Evolutionary conservation across 164 flowering plant genomes (phyloP), one percentile per base, ranked within the genome.

Genomic region (Liriodendron chinense): DNA sequence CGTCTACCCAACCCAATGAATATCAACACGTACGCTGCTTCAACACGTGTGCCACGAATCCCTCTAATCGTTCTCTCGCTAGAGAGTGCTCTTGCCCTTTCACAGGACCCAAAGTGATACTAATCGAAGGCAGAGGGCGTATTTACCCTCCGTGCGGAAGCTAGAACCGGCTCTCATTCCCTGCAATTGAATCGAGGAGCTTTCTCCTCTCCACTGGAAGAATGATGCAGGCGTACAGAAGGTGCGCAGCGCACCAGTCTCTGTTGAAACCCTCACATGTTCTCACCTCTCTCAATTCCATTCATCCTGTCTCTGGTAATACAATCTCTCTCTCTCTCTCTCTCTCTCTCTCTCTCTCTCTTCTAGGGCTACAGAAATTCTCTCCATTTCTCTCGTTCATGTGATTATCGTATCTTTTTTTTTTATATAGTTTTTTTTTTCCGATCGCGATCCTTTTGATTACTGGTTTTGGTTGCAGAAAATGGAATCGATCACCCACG

Each of bases 401-500:
- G 18, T 66, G 20, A 2, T 66, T 12, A 24, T 66, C 20, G 47
- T 2, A 26, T 14, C 47, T 24, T 26, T 24, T 47, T 66, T 66
- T 47, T 22, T 47, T 69, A n/a, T n/a, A n/a, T n/a, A n/a, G 70
- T 28, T 67, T 28, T 26, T 14, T 67, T 34, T 26, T 22, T 28
- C 6, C 53, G 16, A 47, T 43, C 34, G 22, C 13, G 6, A 69
- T 7, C 43, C 56, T 21, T 28, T 68, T 7, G 3, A 28, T 18
- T 43, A 21, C 16, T 23, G 26, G 28, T 75, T 9, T 78, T 48
- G 7, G 23, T 72, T 81, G 73, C 77, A 95, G 97, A 80, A 82
- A 73, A 86, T 87, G 96, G 87, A 56, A 80, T 61, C 81, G 91
- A 91, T 74, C 85, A 80, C 79, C 86, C 88, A 14, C 81, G 96